Percentiles rank a stretch among this genome's conserved stretches.
These are phyloP conservation scores for Vigna nakashimae DNA, from an alignment of 306 rosid species.

Conservation along the genomic window DNA sequence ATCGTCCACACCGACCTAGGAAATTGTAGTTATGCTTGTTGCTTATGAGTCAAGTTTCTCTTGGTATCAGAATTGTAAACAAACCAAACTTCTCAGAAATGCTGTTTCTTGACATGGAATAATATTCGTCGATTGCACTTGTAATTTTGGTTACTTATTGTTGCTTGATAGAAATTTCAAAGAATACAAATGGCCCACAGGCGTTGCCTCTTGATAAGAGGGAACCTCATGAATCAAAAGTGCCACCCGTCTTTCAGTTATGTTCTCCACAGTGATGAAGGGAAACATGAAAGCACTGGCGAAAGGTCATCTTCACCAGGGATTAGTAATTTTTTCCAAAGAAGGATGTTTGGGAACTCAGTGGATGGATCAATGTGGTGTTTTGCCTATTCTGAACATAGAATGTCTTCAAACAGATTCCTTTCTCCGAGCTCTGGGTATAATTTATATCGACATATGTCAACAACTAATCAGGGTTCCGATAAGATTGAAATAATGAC, in stretches of 20 bases:
- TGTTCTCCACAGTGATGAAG: slow-evolving; percentile 55
- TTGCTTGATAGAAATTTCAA: slow-evolving; percentile 29
- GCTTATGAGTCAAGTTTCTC: not conserved
- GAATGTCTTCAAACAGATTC: slow-evolving; percentile 24
- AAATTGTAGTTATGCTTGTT: slow-evolving; percentile 2
- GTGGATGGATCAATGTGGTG: slow-evolving; percentile 47
- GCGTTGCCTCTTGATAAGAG: slow-evolving; percentile 71
- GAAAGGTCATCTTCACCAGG: slow-evolving; percentile 51
- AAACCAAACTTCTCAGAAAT: not conserved
- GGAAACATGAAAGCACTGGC: slow-evolving; percentile 38
- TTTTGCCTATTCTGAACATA: slow-evolving; percentile 39
- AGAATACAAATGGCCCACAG: slow-evolving; percentile 69
- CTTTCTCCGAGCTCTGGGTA: slow-evolving; percentile 53
- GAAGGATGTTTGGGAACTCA: slow-evolving; percentile 58
- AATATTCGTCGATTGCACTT: not conserved
- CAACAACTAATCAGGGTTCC: slow-evolving; percentile 62
- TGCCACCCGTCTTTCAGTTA: slow-evolving; percentile 65
- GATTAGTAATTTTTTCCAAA: slow-evolving; percentile 50
- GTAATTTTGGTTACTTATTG: slow-evolving; percentile 32
- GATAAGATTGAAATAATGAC: slow-evolving; percentile 57
- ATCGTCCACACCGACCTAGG: not conserved
- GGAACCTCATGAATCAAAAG: slow-evolving; percentile 55
- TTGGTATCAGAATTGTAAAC: not conserved
- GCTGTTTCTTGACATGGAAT: not conserved
- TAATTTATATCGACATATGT: slow-evolving; percentile 72